Base-by-base conservation (phyloP, 176 grass and related monocot genomes). In the Panicum miliaceum region DNA sequence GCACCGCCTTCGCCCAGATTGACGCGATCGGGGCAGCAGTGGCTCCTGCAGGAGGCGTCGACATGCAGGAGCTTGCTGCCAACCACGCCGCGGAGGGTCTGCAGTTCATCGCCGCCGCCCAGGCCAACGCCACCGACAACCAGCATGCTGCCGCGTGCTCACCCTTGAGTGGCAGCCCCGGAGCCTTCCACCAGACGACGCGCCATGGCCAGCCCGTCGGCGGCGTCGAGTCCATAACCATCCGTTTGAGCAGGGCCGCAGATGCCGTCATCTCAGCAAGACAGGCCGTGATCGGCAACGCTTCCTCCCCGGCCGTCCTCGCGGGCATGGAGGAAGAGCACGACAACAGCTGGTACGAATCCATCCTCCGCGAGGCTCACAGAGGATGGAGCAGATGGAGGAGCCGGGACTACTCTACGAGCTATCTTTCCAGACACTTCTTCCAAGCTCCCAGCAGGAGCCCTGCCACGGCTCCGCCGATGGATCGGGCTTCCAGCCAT, bases 301-400 rank as follows among this genome's bases (percentile, higher is more conserved):
- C 22, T 14, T 42, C 27, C 71, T 22, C 29, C 29, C 9, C 1
- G 3, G 48, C 2, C 71, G 73, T 41, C 74, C 22, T 25, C 32
- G 20, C 35, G 2, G 74, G 53, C 74, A 40, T 77, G 74, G 74
- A 59, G 12, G 74, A 60, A 4, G 74, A 60, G 0, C 16, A 61
- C 13, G 56, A 61, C 54, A 15, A 61, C 13, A 15, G n/a, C 37
- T 77, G 75, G 75, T 77, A 77, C 38, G 56, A 77, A 2, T 77
- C 54, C 51, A 7, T 57, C 9, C 1, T 19, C 34, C 20, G 12
- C 36, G 56, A 43, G 1, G 56, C 56, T 2, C 13, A 26, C 13
- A 26, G 75, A 77, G 13, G 75, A 43, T 42, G 12, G 53, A 77
- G 35, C 0, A 15, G 56, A 60, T 60, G 19, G 74, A 77, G n/a